phyloP scores from a whole-genome alignment of 2,329 filamentous ascomycete genomes.

The Incumbomyces delicatus region DNA sequence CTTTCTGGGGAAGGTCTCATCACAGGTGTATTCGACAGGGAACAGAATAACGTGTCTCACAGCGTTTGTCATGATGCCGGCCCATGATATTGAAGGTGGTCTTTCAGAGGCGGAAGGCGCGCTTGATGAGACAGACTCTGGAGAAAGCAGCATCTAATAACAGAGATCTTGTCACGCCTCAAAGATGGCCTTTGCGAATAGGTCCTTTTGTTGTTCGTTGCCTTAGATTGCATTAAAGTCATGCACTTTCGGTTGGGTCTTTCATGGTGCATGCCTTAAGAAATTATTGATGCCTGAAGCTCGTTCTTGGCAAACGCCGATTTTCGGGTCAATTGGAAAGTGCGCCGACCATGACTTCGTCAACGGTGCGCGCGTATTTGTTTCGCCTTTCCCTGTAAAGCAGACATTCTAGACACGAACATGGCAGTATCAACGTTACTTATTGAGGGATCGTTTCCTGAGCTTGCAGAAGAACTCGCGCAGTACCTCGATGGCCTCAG shows the following conservation, averaged over 20 bases:
- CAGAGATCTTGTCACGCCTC: background rate
- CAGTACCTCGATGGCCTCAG: constrained; percentile 81
- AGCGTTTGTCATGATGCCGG: constrained; percentile 73
- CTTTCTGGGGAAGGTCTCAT: constrained; percentile 8
- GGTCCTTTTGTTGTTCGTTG: no score
- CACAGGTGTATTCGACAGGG: constrained; percentile 73
- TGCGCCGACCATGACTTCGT: background rate
- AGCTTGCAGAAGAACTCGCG: constrained; percentile 88
- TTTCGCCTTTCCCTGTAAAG: no score
- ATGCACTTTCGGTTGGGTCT: no score
- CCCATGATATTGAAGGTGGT: constrained; percentile 29
- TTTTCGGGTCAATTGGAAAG: background rate
- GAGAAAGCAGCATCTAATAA: constrained; percentile 2
- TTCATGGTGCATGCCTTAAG: no score
- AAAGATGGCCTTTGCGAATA: no score
- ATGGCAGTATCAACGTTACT: constrained; percentile 55
- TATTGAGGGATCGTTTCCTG: constrained; percentile 87
- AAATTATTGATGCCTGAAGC: no score
- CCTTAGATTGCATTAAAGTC: no score
- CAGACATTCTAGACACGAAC: constrained; percentile 3
- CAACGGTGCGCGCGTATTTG: no score
- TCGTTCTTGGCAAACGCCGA: no score
- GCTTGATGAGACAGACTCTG: background rate
- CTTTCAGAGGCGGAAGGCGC: constrained; percentile 13
- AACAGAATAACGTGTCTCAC: constrained; percentile 83